These are phyloP conservation scores for Daldinia eschscholtzii DNA, from an alignment of 2,329 filamentous ascomycete genomes.

Conservation along the genomic window DNA sequence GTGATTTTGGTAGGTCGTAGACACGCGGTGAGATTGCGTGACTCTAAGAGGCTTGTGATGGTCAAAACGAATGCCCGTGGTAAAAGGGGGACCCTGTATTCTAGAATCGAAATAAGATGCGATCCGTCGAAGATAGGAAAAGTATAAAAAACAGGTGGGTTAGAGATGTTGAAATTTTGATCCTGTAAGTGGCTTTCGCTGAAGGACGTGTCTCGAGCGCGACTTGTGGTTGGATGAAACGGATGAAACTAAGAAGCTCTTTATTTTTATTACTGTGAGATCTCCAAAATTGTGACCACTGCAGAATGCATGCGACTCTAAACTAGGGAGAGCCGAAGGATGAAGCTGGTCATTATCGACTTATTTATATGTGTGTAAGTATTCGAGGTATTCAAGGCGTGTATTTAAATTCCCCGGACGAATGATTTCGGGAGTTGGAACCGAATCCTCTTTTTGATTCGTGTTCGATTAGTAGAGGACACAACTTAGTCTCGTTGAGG, in stretches of 20 bases:
- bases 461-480: constrained; percentile 10
- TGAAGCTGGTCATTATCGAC: not conserved
- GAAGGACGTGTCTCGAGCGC: constrained; percentile 51
- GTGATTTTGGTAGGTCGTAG: constrained; percentile 36
- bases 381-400: not conserved
- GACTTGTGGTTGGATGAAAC: constrained; percentile 52
- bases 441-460: constrained; percentile 11
- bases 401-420: constrained; percentile 1
- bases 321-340: constrained; percentile 2
- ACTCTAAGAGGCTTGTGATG: constrained; percentile 36
- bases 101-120: constrained; percentile 10
- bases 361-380: not conserved
- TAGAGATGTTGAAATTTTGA: constrained; percentile 39
- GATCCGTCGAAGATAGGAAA: constrained; percentile 26
- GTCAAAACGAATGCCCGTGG: not conserved
- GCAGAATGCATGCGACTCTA: constrained; percentile 31
- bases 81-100: not conserved
- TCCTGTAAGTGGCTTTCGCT: constrained; percentile 47
- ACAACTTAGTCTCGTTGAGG: not conserved
- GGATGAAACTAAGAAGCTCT: constrained; percentile 33
- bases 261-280: constrained; percentile 18
- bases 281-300: constrained; percentile 15
- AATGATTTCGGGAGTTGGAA: constrained; percentile 21
- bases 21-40: constrained; percentile 39
- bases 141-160: constrained; percentile 37